These are phyloP conservation scores for Strobilomyces echinocephalus DNA, from an alignment of 768 basidiomycete species.

Conservation along the genomic window DNA sequence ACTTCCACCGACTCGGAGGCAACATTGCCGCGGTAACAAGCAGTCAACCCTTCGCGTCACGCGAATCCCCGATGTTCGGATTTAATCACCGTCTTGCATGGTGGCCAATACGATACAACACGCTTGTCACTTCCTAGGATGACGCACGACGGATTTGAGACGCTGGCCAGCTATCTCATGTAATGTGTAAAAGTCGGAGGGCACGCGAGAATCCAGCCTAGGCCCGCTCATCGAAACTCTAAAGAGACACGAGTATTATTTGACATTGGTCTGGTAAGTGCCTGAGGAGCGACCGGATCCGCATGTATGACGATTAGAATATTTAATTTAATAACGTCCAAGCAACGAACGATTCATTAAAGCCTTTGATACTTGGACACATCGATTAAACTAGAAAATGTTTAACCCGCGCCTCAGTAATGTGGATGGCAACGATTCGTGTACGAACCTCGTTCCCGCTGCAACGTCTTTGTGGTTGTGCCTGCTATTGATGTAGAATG, in stretches of 20 bases:
- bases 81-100: constrained; percentile 20
- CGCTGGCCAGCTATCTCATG: constrained; percentile 2
- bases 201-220: constrained; percentile 10
- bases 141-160: constrained; percentile 10
- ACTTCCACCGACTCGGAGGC: constrained; percentile 1
- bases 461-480: background rate
- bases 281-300: constrained; percentile 20
- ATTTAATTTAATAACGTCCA: constrained; percentile 1
- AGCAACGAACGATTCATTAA: constrained; percentile 3
- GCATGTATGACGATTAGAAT: constrained; percentile 11
- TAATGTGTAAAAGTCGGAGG: background rate
- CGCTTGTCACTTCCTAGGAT: constrained; percentile 2
- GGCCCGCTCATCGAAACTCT: background rate
- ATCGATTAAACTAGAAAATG: background rate
- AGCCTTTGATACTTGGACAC: background rate
- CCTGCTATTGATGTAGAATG: background rate
- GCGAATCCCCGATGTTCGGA: constrained; percentile 24
- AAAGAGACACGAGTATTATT: background rate
- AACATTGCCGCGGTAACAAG: constrained; percentile 15
- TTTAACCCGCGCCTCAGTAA: constrained; percentile 8
- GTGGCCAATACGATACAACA: constrained; percentile 7
- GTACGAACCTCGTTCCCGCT: constrained; percentile 13
- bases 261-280: constrained; percentile 3
- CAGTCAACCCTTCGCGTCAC: constrained; percentile 4
- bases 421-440: background rate